Evolutionary conservation across 2,329 filamentous ascomycete genomes (phyloP).

Genomic region (Lomentospora prolificans): DNA sequence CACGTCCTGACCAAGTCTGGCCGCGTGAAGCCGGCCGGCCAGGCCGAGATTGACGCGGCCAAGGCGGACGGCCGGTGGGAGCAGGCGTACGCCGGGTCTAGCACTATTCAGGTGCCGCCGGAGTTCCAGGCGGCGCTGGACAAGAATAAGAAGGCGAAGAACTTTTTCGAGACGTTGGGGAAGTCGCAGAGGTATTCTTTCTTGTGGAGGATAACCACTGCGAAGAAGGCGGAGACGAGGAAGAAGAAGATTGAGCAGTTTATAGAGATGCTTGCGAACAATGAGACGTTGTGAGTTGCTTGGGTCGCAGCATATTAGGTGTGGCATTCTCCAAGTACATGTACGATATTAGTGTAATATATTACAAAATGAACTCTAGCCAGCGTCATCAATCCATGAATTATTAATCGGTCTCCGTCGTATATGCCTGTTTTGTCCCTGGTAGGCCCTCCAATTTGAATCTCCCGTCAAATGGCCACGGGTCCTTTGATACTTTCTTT

Average conservation of each 20-base stretch:
- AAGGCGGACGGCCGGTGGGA: constrained; percentile 42
- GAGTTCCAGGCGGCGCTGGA: constrained; percentile 22
- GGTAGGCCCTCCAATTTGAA: no score
- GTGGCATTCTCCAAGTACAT: no score
- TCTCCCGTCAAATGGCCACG: no score
- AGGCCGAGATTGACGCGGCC: constrained; percentile 41
- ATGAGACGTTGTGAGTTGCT: constrained; percentile 18
- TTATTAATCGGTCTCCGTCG: no score
- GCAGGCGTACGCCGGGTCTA: background rate
- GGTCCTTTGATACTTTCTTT: no score
- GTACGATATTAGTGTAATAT: no score
- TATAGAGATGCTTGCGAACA: constrained; percentile 27
- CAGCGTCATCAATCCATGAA: no score
- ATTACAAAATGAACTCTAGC: no score
- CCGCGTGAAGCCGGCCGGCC: constrained; percentile 37
- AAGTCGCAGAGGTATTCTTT: constrained; percentile 36
- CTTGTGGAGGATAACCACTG: constrained; percentile 33
- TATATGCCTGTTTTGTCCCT: no score
- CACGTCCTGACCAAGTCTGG: constrained; percentile 31
- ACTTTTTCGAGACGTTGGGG: constrained; percentile 31
- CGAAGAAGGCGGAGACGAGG: constrained; percentile 25
- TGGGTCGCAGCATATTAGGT: no score
- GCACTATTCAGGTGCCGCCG: background rate
- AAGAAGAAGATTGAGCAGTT: constrained; percentile 28
- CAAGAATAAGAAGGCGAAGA: constrained; percentile 21